Evolutionary conservation across 495 filamentous ascomycete species (phyloP), one percentile per base, ranked within the genome.

Genomic region (Tuber brumale): DNA sequence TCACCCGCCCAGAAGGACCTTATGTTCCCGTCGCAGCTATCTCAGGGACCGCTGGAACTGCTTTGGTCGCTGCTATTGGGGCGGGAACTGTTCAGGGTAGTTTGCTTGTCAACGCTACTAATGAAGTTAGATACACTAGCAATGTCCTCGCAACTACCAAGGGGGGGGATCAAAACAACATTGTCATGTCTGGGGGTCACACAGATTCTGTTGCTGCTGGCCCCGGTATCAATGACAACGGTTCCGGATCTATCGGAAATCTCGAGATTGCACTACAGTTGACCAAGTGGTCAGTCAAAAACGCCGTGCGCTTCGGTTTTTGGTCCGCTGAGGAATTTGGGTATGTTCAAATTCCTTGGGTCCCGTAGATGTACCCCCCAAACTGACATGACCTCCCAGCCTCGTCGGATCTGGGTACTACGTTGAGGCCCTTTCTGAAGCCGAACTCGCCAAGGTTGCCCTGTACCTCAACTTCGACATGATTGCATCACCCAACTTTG

Each of bases 381-480:
- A 21, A 4, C 35, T 71, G 21, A 71, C 70, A 90, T 73, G 2
- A 66, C 6, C n/a, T 31, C n/a, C 23, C 10, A 66, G 57, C n/a
- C 86, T 91, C 37, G 81, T 92, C n/a, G 92, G 92, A 61, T 88
- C 89, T 41, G 85, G 86, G 39, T 84, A 86, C 81, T 93, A 91
- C 83, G 86, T 92, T 77, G 83, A 86, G 39, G 80, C 81, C 37
- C 85, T 88, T 72, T 78, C 84, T 37, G 72, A 84, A 3, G 85
- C 84, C 27, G 88, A 89, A 70, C 84, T 88, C 18, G 85, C 83
- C 46, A 89, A 89, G 80, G 87, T 93, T 76, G 83, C 87, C 1
- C 87, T 91, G 5, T 92, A 92, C 80, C 89, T 93, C 79, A 92
- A 93, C 85, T 91, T 92, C 78, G 91, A 93, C 84, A 93, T 93